phyloP scores from a whole-genome alignment of 78 protist genomes.

The Dictyostelium brefeldianum region DNA sequence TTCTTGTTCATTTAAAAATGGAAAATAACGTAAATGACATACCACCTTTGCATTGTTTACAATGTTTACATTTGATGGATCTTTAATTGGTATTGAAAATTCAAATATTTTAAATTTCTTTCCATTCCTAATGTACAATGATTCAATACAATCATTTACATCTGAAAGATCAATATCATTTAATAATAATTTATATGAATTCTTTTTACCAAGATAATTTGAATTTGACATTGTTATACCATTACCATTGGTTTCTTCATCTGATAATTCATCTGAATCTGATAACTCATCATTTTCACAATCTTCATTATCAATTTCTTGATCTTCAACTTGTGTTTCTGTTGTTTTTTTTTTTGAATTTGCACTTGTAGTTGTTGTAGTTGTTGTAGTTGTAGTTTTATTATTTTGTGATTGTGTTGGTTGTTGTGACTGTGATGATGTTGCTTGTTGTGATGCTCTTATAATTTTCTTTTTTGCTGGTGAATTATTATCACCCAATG shows the following conservation, averaged over 20 bases:
- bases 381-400: not conserved
- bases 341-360: not conserved
- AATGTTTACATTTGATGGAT: not conserved
- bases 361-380: not conserved
- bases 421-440: not conserved
- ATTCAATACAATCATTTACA: conserved; percentile 34
- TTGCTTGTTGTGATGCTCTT: not conserved
- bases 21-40: conserved; percentile 59
- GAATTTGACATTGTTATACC: not conserved
- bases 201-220: not conserved
- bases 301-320: not conserved
- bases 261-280: not conserved
- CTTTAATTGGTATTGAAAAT: not conserved
- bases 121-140: conserved; percentile 33
- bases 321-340: not conserved
- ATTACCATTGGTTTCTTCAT: too few relatives aligned
- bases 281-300: not conserved
- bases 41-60: not conserved
- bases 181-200: conserved; percentile 9
- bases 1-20: conserved; percentile 41
- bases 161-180: conserved; percentile 29
- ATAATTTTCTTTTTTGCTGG: not conserved
- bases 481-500: conserved; percentile 9
- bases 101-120: conserved; percentile 31
- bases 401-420: not conserved